Evolutionary conservation across 805 yeast genomes (phyloP), one percentile per base, ranked within the genome.

Genomic region (Kuraishia molischiana): DNA sequence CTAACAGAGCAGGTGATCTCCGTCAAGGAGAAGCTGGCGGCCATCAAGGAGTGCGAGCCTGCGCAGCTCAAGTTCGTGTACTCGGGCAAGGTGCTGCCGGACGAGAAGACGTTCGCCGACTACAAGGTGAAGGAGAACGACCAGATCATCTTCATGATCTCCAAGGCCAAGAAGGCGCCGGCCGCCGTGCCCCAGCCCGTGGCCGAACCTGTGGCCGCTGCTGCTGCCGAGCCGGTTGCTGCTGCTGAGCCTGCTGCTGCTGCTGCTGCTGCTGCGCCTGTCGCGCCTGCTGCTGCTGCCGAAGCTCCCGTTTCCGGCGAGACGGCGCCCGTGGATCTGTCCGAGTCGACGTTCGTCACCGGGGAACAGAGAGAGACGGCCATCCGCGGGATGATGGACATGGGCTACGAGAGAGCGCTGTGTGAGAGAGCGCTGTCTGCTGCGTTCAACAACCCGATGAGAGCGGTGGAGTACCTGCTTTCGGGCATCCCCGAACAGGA

Each of bases 391-490:
- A 87, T 92, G 58, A 74, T 87, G 78, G 97, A 85, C 48, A 87
- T 92, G 97, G 98, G 98, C 6, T 92, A 87, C 54, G 85, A 82
- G 37, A 77, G 95, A 49, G 72, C 76, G 14, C 85, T 85, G 54
- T 96, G 86, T 19, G 94, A 85, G 61, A 74, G 77, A 34, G 98
- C 98, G 0, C 65, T 92, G 56, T 77, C 94, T 49, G 95, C 95
- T 13, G 97, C 98, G 1, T 92, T 78, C 65, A 90, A 90, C 63
- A 89, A 92, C 61, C 97, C 98, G 17, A 97, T 90, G 56, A 78
- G 98, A 51, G 98, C 98, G 0, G 97, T 92, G 11, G 98, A 92
- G 57, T 89, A 90, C 57, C 67, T 92, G 36, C 65, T 92, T 46
- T 85, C 89, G 34, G 97, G 97, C 3, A 74, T 90, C 32, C 95